Percentiles rank a stretch among this genome's conserved stretches.
These are phyloP conservation scores for Circinella umbellata DNA, from an alignment of 371 early-diverging fungal species.

Conservation along the genomic window DNA sequence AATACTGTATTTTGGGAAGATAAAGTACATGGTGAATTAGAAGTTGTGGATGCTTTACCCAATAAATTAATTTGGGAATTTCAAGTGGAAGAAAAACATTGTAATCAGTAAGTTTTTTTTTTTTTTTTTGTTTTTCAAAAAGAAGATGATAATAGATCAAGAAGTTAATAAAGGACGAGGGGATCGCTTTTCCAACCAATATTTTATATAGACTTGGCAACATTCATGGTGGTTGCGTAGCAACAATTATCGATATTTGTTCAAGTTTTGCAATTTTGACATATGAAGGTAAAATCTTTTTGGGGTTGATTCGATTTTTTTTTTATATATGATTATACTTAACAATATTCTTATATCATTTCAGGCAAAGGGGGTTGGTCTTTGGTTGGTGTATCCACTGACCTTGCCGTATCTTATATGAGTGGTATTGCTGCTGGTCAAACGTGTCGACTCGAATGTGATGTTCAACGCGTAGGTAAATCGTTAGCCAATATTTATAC, in stretches of 20 bases:
- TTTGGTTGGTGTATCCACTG: slow-evolving; percentile 44
- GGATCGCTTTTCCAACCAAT: background rate
- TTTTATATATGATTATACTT: no score
- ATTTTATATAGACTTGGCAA: slow-evolving; percentile 29
- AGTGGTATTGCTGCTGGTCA: slow-evolving; percentile 35
- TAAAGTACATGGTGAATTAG: slow-evolving; percentile 11
- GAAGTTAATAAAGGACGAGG: background rate
- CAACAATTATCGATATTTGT: slow-evolving; percentile 53
- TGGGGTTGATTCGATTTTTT: background rate
- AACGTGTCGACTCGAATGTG: slow-evolving; percentile 39
- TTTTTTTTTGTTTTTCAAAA: background rate
- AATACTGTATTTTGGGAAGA: slow-evolving; percentile 28
- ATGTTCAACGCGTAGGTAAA: slow-evolving; percentile 42
- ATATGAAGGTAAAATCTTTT: slow-evolving; percentile 20
- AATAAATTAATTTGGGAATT: slow-evolving; percentile 44
- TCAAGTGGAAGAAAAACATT: slow-evolving; percentile 30
- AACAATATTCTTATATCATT: no score
- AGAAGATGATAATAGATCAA: background rate
- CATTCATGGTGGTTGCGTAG: slow-evolving; percentile 52
- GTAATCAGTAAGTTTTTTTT: slow-evolving; percentile 33
- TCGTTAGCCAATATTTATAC: slow-evolving; percentile 42
- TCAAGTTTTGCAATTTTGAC: slow-evolving; percentile 41
- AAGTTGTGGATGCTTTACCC: slow-evolving; percentile 24
- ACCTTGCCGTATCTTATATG: slow-evolving; percentile 39
- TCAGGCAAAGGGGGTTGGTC: slow-evolving; percentile 32